Base-by-base conservation (phyloP, 306 rosid genomes). In the Hippophae rhamnoides region DNA sequence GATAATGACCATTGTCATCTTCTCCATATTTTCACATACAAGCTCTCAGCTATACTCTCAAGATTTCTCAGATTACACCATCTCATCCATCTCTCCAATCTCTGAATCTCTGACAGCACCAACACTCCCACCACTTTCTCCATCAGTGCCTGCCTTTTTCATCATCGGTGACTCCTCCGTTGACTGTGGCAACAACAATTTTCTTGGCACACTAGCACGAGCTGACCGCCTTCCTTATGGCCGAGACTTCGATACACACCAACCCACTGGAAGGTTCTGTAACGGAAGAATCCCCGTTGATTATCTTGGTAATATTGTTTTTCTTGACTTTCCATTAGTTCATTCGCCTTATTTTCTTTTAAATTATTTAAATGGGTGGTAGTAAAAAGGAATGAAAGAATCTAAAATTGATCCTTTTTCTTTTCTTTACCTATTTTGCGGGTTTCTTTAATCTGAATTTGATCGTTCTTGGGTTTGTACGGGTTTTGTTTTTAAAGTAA, bases 221-320 rank as follows among this genome's bases (percentile, higher is more conserved):
- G 89, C 98, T 43, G 76, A 90, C 69, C 95, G 58, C 64, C 86
- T 69, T 26, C 98, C 98, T 18, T 90, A 87, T 50, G 89, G 98
- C 14, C 79, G 86, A 14, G 95, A 85, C 31, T 90, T 90, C 65
- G 96, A 87, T 72, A 77, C 98, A 3, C 87, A 78, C 61, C 77
- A 54, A 13, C 96, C 96, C 41, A 87, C 93, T 11, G 95, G 92
- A 23, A 76, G 95, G 54, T 90, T 90, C 81, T 78, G 72, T 72
- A 90, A 90, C 44, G 98, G 93, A 14, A 78, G 92, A 51, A 83
- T 83, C 55, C 96, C 95, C 43, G 98, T 92, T 8, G 95, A 92
- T 73, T 92, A 26, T 78, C 84, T 85, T 41, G 96, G 96, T 87
- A 55, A 23, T 7, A 23, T 1, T 2, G 0, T 7, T 50, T 58